Evolutionary conservation across 2,329 filamentous ascomycete genomes (phyloP).

Genomic region (Claviceps humidiphila): DNA sequence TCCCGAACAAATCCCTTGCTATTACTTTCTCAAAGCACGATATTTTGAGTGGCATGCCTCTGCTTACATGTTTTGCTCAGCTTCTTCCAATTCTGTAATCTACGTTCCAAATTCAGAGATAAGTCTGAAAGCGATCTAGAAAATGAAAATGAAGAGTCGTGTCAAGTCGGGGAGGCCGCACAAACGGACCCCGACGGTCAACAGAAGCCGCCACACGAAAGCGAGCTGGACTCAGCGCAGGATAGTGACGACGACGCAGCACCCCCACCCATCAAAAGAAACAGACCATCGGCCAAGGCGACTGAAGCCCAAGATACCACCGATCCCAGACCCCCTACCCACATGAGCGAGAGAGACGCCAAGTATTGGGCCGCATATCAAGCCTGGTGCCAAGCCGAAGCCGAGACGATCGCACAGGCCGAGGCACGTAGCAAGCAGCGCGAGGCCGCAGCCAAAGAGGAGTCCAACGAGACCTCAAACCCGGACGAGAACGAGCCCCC

Average conservation of each 20-base stretch:
- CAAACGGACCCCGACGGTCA: constrained; percentile 16
- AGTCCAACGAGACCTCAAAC: constrained; percentile 5
- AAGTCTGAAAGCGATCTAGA: constrained; percentile 16
- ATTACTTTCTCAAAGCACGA: no score
- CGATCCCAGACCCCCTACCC: no score
- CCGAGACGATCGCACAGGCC: no score
- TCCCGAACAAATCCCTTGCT: neutral
- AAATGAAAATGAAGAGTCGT: constrained; percentile 12
- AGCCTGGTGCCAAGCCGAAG: no score
- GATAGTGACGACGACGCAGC: constrained; percentile 49
- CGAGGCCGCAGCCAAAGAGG: constrained; percentile 4
- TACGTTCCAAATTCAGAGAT: constrained; percentile 41
- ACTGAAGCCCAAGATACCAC: constrained; percentile 1
- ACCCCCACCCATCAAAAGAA: constrained; percentile 66
- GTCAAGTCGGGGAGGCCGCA: constrained; percentile 10
- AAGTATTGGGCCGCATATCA: no score
- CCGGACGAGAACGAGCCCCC: no score
- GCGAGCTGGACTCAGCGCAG: constrained; percentile 9
- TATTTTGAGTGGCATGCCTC: neutral
- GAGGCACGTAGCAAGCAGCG: no score
- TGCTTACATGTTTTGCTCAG: constrained; percentile 25
- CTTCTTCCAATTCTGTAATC: constrained; percentile 84
- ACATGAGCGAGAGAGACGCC: no score
- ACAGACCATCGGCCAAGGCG: constrained; percentile 28
- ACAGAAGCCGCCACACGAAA: constrained; percentile 13